Evolutionary conservation across 495 filamentous ascomycete genomes (phyloP), one percentile per base, ranked within the genome.

Genomic region (Hyaloscypha bicolor): DNA sequence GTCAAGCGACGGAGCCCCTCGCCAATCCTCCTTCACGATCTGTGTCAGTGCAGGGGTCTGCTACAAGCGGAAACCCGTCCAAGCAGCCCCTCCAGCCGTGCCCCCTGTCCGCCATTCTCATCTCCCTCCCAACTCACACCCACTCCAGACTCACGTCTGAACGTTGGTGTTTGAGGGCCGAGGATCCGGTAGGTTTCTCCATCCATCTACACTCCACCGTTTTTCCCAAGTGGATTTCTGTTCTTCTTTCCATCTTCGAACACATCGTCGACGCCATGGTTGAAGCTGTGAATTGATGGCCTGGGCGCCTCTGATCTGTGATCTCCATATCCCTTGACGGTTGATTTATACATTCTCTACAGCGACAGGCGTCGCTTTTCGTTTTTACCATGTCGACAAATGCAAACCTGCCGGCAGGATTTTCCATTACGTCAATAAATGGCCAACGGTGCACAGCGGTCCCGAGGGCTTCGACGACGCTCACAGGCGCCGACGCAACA

Each of bases 391-490:
- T 72, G 73, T 73, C 75, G 73, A 76, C 75, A 33, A 68, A 64
- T 45, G 63, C 68, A 45, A 72, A 68, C 58, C 75, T 78, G 73
- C 79, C 76, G 60, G 66, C 74, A 73, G 76, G 78, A 68, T 77
- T 75, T n/a, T 77, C 71, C 33, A 74, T 81, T 66, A 81, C 82
- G 32, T 80, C 74, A 16, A 76, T 83, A 57, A 60, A 76, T 25
- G 81, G 82, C 22, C 79, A 73, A 65, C 77, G 74, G 72, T 85
- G 83, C 72, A 83, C 82, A 68, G 79, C 78, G 37, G 69, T 81
- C 60, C 82, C 82, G 45, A 80, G 76, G 62, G 65, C 72, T 48
- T 56, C 65, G 37, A 75, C 64, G 32, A 66, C 68, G 33, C 60
- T 45, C 57, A 29, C 62, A 68, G 70, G 60, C 9, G 61, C 55